These are phyloP conservation scores for Neurospora hispaniola DNA, from an alignment of 495 filamentous ascomycete species.

Conservation along the genomic window DNA sequence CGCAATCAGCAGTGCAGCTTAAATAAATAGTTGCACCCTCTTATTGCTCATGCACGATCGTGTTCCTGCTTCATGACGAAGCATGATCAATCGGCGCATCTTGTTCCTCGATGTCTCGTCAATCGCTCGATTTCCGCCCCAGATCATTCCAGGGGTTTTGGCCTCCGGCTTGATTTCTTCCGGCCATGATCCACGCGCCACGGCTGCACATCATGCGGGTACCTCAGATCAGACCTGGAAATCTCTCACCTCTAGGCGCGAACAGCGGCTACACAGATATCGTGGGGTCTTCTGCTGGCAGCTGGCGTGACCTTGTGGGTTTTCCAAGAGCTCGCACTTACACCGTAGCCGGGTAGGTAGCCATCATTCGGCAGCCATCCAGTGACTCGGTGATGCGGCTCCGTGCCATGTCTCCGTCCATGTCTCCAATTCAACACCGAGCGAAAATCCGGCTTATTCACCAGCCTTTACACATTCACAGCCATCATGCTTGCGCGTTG, in stretches of 20 bases:
- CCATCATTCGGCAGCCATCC: background rate
- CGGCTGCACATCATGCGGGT: conserved; percentile 12
- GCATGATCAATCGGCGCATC: background rate
- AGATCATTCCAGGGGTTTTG: background rate
- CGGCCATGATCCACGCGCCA: conserved; percentile 4
- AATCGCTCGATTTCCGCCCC: background rate
- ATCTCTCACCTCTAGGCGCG: background rate
- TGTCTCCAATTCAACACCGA: background rate
- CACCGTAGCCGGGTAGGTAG: background rate
- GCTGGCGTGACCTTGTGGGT: background rate
- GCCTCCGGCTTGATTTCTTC: background rate
- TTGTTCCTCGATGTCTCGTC: background rate
- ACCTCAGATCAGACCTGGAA: conserved; percentile 1
- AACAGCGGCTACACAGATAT: background rate
- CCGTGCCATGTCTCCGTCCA: background rate
- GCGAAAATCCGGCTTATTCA: background rate
- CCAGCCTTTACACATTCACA: background rate
- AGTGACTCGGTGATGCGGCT: background rate
- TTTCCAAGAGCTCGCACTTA: background rate
- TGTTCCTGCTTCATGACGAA: conserved; percentile 3
- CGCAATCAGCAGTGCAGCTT: background rate
- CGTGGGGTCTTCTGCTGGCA: background rate
- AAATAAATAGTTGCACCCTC: background rate
- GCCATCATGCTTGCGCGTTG: background rate
- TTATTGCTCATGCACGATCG: background rate